Conservation (phyloP, 176 grass and related monocot genomes). For the Aechmea fasciata region DNA sequence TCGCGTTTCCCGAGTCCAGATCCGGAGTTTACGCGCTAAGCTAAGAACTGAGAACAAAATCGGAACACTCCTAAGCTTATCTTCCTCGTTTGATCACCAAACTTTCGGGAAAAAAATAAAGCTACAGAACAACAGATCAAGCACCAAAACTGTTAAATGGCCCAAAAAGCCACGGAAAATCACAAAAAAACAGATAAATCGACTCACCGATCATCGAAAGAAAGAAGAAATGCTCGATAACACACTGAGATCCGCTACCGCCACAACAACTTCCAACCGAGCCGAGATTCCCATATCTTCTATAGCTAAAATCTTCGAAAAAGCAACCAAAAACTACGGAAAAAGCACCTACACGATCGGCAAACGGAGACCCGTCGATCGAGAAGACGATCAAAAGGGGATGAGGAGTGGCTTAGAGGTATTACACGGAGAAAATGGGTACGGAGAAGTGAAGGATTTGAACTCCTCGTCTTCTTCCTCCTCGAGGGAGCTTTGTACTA, state of each 20-base stretch:
- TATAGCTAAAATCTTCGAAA: neutral
- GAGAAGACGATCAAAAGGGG: neutral
- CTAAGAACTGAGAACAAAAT: conserved; percentile 2
- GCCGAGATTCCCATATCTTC: conserved; percentile 7
- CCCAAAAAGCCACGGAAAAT: neutral
- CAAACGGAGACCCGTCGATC: neutral
- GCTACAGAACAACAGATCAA: conserved; percentile 7
- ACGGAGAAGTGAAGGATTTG: neutral
- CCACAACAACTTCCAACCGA: neutral
- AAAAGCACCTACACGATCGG: neutral
- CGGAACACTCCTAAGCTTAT: conserved; percentile 4
- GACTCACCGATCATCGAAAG: conserved; percentile 25
- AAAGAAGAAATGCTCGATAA: neutral
- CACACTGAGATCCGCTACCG: neutral
- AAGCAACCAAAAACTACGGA: neutral
- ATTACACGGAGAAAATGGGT: neutral
- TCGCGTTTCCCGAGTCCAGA: conserved; percentile 15
- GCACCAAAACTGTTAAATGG: neutral
- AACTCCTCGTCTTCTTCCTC: neutral
- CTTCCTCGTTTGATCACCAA: neutral
- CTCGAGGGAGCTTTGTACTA: neutral
- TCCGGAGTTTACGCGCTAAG: conserved; percentile 15
- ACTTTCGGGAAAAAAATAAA: neutral
- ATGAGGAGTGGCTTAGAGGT: neutral
- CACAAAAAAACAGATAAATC: neutral